A percentile compares a stretch with the other conserved stretches of the same genome.
These are phyloP conservation scores for Nakazawaea pomicola DNA, from an alignment of 805 yeast genomes.

Conservation along the genomic window DNA sequence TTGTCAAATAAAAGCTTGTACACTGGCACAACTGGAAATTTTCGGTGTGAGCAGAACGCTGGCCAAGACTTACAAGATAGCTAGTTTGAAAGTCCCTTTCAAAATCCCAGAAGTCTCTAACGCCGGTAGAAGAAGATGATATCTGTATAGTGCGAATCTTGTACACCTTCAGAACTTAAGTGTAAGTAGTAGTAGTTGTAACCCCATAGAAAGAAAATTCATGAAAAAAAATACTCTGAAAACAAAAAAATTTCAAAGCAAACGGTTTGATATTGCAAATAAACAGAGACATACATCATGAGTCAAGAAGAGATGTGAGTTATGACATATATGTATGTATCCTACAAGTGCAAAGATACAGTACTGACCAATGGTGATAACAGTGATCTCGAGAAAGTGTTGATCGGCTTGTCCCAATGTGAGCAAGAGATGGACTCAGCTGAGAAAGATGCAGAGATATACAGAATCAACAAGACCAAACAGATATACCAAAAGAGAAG, in stretches of 20 bases:
- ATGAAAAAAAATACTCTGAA: neutral
- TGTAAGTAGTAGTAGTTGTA: neutral
- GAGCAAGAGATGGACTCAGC: slow-evolving; percentile 56
- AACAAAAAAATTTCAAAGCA: neutral
- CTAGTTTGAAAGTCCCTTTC: slow-evolving; percentile 82
- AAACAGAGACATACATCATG: neutral
- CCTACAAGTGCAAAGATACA: neutral
- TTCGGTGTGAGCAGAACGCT: slow-evolving; percentile 56
- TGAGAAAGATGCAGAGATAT: slow-evolving; percentile 56
- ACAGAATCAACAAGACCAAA: slow-evolving; percentile 46
- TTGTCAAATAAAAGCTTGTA: slow-evolving; percentile 66
- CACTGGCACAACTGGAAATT: slow-evolving; percentile 71
- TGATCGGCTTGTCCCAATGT: slow-evolving; percentile 47
- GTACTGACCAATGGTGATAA: neutral
- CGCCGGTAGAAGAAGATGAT: slow-evolving; percentile 44
- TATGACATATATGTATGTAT: too few species aligned
- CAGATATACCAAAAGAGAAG: slow-evolving; percentile 58
- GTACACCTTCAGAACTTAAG: neutral
- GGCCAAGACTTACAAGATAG: slow-evolving; percentile 64
- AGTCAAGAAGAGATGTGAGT: neutral
- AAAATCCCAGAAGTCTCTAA: slow-evolving; percentile 78
- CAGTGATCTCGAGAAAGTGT: slow-evolving; percentile 30
- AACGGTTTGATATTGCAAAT: neutral
- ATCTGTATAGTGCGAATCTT: too few species aligned
- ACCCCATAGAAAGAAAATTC: neutral